phyloP scores from a whole-genome alignment of 1,139 yeast genomes.

The Blastobotrys apis region DNA sequence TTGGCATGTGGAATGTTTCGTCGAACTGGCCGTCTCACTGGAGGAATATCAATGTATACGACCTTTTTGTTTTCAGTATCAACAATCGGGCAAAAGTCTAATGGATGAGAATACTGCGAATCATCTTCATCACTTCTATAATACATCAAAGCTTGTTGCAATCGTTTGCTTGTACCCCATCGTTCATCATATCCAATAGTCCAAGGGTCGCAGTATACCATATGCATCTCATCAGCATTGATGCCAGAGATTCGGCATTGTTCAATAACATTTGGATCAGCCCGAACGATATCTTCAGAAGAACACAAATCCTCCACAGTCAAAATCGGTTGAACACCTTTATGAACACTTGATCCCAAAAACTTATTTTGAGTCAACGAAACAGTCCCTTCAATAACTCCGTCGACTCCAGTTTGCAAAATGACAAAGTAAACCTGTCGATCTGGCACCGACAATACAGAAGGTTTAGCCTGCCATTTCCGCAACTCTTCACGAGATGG shows the following conservation, averaged over 20 bases:
- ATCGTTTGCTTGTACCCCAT: conserved; percentile 71
- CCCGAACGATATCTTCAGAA: conserved; percentile 63
- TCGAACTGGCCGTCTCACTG: conserved; percentile 51
- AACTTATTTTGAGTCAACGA: conserved; percentile 50
- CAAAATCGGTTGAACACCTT: conserved; percentile 68
- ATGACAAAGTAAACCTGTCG: conserved; percentile 64
- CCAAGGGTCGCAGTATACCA: conserved; percentile 83
- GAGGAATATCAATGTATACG: conserved; percentile 68
- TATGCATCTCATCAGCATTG: conserved; percentile 44
- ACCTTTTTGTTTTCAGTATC: conserved; percentile 69
- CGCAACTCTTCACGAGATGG: conserved; percentile 60
- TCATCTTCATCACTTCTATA: conserved; percentile 76
- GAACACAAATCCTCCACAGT: conserved; percentile 62
- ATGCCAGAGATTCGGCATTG: conserved; percentile 65
- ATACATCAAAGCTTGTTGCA: conserved; percentile 78
- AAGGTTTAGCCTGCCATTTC: conserved; percentile 55
- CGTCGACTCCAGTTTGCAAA: conserved; percentile 53
- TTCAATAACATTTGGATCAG: conserved; percentile 64
- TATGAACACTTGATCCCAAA: conserved; percentile 45
- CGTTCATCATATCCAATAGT: conserved; percentile 81
- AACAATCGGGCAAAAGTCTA: conserved; percentile 78
- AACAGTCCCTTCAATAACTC: conserved; percentile 66
- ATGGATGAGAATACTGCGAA: conserved; percentile 74
- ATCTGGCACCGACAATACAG: conserved; percentile 47
- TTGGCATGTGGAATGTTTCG: conserved; percentile 18